Evolutionary conservation across 768 basidiomycete species (phyloP).

Genomic region (Russula griseocarnosa): DNA sequence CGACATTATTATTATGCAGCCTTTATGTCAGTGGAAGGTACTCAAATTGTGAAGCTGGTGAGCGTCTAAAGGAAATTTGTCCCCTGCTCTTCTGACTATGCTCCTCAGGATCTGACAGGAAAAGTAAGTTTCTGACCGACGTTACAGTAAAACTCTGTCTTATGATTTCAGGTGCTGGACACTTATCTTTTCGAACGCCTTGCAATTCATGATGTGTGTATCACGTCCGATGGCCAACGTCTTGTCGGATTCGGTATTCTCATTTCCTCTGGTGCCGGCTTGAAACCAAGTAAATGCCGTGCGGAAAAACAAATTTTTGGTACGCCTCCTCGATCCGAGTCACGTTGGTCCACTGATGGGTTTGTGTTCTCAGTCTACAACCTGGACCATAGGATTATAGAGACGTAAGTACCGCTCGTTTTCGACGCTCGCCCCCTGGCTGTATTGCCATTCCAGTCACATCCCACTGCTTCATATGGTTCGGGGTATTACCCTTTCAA

Average conservation of each 20-base stretch:
- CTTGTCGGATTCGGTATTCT: slow-evolving; percentile 67
- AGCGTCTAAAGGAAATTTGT: slow-evolving; percentile 26
- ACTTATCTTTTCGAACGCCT: slow-evolving; percentile 57
- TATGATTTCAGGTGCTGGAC: slow-evolving; percentile 40
- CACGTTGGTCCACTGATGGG: neutral
- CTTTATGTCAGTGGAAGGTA: slow-evolving; percentile 69
- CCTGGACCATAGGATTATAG: slow-evolving; percentile 56
- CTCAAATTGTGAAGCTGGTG: slow-evolving; percentile 57
- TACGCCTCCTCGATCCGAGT: slow-evolving; percentile 42
- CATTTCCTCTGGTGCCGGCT: slow-evolving; percentile 54
- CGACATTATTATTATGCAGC: slow-evolving; percentile 36
- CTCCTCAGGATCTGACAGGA: slow-evolving; percentile 53
- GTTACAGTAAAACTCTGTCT: neutral
- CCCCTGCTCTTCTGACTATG: slow-evolving; percentile 2
- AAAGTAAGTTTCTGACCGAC: slow-evolving; percentile 31
- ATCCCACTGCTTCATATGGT: slow-evolving; percentile 71
- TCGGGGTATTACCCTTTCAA: slow-evolving; percentile 64
- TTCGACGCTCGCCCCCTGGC: slow-evolving; percentile 3
- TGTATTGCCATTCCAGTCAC: slow-evolving; percentile 43
- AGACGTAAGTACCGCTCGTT: slow-evolving; percentile 47
- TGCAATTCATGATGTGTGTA: slow-evolving; percentile 65
- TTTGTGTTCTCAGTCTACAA: slow-evolving; percentile 52
- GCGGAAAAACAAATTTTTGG: slow-evolving; percentile 73
- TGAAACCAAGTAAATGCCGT: slow-evolving; percentile 68
- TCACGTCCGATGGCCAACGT: slow-evolving; percentile 60